Evolutionary conservation across 495 filamentous ascomycete species (phyloP), one percentile per base, ranked within the genome.

Genomic region (Corynascus novoguineensis): DNA sequence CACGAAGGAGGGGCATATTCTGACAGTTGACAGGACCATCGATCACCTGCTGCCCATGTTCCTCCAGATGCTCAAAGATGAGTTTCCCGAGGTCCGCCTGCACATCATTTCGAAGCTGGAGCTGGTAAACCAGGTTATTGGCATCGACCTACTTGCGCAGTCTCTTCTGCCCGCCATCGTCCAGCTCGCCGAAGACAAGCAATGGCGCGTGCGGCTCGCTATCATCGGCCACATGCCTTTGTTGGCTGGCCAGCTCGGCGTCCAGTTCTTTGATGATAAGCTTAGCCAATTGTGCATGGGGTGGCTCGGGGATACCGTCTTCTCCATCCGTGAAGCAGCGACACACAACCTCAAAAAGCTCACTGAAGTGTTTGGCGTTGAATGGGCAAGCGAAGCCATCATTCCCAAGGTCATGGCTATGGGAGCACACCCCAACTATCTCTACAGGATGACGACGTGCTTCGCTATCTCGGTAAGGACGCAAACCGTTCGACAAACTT

Each of bases 201-300:
- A 98, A 78, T 98, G 93, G 93, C 88, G 93, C 65, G 93, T 98
- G 58, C 88, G 93, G 50, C 80, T 98, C 50, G 93, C 93, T 46
- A 98, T 98, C 65, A 98, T 98, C 68, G 92, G 97, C 81, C 97
- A 98, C 74, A 97, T 98, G 66, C 93, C 93, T 24, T 81, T 98
- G 44, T 86, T 98, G 37, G 95, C 95, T 44, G 91, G 89, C 64
- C 93, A 98, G 68, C 80, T 98, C 15, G 93, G 93, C 40, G 93
- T 97, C 53, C 85, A 93, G 66, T 98, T 98, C 79, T 98, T 98
- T 72, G 91, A 98, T 68, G 91, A 98, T 70, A 93, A 97, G 73
- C 81, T 98, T 40, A 90, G 88, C 63, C 85, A 84, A 53, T 83
- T 98, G 21, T 98, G 93, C 79, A 98, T 98, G 93, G 87, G 88